Evolutionary conservation across 1,284 basidiomycete species (phyloP).

Genomic region (Paramarasmius palmivorus): DNA sequence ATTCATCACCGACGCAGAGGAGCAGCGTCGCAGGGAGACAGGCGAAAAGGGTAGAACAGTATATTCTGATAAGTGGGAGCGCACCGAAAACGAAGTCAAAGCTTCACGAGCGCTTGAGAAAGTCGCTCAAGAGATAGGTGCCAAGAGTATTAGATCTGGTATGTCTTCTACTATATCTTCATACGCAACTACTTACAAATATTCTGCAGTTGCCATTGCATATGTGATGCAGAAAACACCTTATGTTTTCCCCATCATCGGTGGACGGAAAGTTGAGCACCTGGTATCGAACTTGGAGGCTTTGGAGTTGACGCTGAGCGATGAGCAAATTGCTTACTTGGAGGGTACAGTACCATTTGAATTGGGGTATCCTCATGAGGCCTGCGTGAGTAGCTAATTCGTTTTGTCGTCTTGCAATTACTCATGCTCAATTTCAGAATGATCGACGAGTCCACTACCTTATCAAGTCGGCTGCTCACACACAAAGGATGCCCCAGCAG

Average conservation of each 20-base stretch:
- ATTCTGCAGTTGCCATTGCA: slow-evolving; percentile 3
- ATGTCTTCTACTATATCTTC: background rate
- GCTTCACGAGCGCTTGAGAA: slow-evolving; percentile 24
- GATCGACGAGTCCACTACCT: background rate
- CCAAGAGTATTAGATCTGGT: slow-evolving; percentile 4
- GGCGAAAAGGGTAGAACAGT: slow-evolving; percentile 43
- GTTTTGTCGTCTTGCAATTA: background rate
- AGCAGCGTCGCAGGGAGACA: slow-evolving; percentile 34
- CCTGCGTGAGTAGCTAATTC: background rate
- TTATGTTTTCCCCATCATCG: slow-evolving; percentile 7
- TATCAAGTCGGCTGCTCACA: background rate
- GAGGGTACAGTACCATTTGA: background rate
- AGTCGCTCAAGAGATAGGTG: slow-evolving; percentile 5
- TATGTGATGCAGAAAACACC: slow-evolving; percentile 10
- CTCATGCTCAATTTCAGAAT: too few relatives aligned
- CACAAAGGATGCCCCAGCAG: background rate
- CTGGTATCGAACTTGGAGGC: slow-evolving; percentile 3
- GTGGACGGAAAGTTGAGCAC: slow-evolving; percentile 4
- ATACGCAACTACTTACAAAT: background rate
- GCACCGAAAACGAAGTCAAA: slow-evolving; percentile 39
- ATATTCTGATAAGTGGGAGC: slow-evolving; percentile 34
- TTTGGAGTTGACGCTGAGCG: slow-evolving; percentile 1
- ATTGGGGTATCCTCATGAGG: background rate
- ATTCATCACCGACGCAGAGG: slow-evolving; percentile 49
- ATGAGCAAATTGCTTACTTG: background rate